Conservation (phyloP, 2,329 filamentous ascomycete species). For the Sporothrix phasma region DNA sequence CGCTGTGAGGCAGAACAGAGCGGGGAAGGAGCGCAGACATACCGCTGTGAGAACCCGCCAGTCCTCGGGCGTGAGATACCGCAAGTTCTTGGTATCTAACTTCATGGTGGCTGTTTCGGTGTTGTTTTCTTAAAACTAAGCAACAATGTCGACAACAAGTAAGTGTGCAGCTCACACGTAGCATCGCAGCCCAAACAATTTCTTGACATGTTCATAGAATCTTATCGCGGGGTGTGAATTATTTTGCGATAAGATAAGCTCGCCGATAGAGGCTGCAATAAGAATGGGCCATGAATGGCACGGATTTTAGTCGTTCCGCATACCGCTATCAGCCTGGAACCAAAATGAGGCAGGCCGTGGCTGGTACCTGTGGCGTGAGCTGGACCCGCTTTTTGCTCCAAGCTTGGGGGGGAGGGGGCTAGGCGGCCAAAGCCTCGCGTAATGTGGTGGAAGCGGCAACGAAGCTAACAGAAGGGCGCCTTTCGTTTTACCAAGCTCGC, state of each 20-base stretch:
- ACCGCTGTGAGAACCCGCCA: slow-evolving; percentile 92
- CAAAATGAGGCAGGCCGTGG: slow-evolving; percentile 3
- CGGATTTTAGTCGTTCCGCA: slow-evolving; percentile 13
- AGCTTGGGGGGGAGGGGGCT: slow-evolving; percentile 18
- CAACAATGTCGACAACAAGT: not conserved
- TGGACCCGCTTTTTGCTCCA: not conserved
- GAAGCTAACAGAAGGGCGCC: slow-evolving; percentile 17
- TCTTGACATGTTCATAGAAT: slow-evolving; percentile 3
- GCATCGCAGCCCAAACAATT: not conserved
- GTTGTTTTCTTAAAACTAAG: slow-evolving; percentile 12
- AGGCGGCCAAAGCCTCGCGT: slow-evolving; percentile 32
- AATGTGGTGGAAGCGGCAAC: slow-evolving; percentile 20
- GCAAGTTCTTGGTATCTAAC: slow-evolving; percentile 86
- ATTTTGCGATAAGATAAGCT: slow-evolving; percentile 11
- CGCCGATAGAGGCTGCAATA: not conserved
- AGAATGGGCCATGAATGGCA: not conserved
- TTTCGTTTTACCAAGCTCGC: slow-evolving; percentile 19
- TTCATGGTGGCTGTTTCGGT: slow-evolving; percentile 54
- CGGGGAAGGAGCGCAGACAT: slow-evolving; percentile 31
- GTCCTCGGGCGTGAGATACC: slow-evolving; percentile 85
- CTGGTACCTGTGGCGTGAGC: slow-evolving; percentile 8
- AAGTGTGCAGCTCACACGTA: not conserved
- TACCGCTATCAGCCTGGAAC: not conserved
- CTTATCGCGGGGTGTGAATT: slow-evolving; percentile 10
- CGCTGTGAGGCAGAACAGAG: not conserved